A percentile compares a stretch with the other conserved stretches of the same genome.
phyloP scores from a whole-genome alignment of 2,329 filamentous ascomycete species.

The Hypoxylon sp. region DNA sequence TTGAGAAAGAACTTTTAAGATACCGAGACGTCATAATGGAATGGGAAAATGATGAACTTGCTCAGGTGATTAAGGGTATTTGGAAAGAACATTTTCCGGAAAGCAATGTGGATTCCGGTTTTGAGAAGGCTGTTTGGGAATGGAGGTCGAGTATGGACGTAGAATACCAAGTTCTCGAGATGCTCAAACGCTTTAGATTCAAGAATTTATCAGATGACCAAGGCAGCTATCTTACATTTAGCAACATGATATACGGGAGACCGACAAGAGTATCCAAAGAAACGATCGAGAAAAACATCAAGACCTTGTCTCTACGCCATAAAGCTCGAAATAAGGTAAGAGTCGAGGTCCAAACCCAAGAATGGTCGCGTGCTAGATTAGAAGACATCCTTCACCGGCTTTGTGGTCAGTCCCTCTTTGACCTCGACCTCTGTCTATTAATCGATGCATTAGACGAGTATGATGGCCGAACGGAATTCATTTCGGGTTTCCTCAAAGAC shows the following conservation, averaged over 20 bases:
- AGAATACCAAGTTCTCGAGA: background rate
- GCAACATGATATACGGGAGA: background rate
- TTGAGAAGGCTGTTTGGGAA: background rate
- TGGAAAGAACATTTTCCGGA: background rate
- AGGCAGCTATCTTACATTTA: background rate
- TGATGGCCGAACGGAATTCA: slow-evolving; percentile 4
- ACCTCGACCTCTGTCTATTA: slow-evolving; percentile 1
- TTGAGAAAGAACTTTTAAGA: background rate
- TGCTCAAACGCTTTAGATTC: background rate
- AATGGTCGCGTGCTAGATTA: background rate
- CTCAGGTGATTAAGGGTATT: background rate
- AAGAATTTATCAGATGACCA: background rate
- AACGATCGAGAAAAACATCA: background rate
- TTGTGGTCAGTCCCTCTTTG: background rate
- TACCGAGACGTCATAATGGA: background rate
- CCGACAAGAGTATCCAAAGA: background rate
- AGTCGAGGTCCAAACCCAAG: background rate
- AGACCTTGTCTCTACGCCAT: background rate
- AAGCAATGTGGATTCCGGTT: background rate
- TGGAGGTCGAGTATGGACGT: background rate
- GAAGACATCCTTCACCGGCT: background rate
- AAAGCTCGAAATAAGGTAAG: background rate
- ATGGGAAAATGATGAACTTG: background rate
- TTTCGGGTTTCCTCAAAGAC: background rate
- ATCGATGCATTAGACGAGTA: slow-evolving; percentile 9